phyloP scores from a whole-genome alignment of 1,139 yeast genomes.

The Suhomyces yuchorum region DNA sequence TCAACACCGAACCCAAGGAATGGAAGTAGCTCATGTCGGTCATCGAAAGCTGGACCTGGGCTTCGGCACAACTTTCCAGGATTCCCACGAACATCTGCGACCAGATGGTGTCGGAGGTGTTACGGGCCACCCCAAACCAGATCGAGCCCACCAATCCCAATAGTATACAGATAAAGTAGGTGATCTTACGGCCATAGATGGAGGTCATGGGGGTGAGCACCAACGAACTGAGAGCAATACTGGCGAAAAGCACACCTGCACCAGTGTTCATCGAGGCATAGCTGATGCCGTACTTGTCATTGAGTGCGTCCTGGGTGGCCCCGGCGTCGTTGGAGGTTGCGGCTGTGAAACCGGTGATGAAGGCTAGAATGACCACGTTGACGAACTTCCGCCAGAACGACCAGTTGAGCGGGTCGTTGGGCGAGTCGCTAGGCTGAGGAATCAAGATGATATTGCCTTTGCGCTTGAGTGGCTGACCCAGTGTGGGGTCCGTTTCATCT shows the following conservation, averaged over 20 bases:
- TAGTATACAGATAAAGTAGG: constrained; percentile 33
- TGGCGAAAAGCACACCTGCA: constrained; percentile 39
- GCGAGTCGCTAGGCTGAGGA: constrained; percentile 60
- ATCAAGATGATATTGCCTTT: constrained; percentile 40
- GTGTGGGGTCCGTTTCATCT: constrained; percentile 10
- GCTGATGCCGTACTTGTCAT: constrained; percentile 33
- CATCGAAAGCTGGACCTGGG: constrained; percentile 40
- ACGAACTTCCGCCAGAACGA: constrained; percentile 23
- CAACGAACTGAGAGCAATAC: constrained; percentile 35
- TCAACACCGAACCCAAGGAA: constrained; percentile 42
- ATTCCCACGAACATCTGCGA: constrained; percentile 41
- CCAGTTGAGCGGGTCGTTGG: constrained; percentile 63
- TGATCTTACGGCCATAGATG: constrained; percentile 35
- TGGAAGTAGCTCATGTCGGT: constrained; percentile 38
- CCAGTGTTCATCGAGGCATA: constrained; percentile 41
- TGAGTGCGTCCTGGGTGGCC: constrained; percentile 39
- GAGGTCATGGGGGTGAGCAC: constrained; percentile 37
- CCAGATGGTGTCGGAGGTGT: constrained; percentile 36
- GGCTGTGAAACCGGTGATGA: constrained; percentile 38
- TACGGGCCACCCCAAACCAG: constrained; percentile 34
- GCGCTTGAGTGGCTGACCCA: constrained; percentile 15
- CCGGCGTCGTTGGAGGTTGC: constrained; percentile 41
- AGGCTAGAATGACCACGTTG: constrained; percentile 25
- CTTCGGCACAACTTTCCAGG: constrained; percentile 38
- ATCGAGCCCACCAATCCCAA: constrained; percentile 34